Conservation (phyloP, 345 rosid species). For the Garcia nutans region DNA sequence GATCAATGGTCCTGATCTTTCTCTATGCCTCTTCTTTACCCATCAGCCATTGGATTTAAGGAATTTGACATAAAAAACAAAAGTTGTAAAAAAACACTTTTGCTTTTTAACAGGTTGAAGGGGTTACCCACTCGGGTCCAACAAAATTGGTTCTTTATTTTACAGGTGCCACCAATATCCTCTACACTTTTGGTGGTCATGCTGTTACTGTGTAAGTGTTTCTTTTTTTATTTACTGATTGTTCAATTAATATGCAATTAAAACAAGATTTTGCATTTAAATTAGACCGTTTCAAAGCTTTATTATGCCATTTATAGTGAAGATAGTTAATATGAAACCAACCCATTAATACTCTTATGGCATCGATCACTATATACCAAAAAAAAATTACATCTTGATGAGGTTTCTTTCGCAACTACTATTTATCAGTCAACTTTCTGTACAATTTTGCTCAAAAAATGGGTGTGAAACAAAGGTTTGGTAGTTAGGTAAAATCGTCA, state of each 20-base stretch:
- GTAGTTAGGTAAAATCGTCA: background rate
- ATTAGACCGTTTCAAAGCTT: too few relatives aligned
- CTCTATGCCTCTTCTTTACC: background rate
- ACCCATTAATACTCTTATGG: background rate
- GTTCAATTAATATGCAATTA: background rate
- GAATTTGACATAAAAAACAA: background rate
- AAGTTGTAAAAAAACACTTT: background rate
- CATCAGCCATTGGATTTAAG: slow-evolving; percentile 4
- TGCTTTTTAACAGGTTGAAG: slow-evolving; percentile 43
- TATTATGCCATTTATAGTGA: background rate
- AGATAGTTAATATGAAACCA: too few relatives aligned
- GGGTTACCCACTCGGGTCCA: slow-evolving; percentile 66
- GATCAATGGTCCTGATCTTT: slow-evolving; percentile 5
- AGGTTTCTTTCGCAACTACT: too few relatives aligned
- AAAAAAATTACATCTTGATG: too few relatives aligned
- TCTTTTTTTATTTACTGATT: background rate
- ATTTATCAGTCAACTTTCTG: too few relatives aligned
- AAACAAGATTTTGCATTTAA: too few relatives aligned
- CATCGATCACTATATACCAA: too few relatives aligned
- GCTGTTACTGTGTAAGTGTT: slow-evolving; percentile 80
- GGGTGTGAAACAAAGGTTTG: background rate
- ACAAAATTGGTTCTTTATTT: slow-evolving; percentile 61
- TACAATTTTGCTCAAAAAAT: too few relatives aligned
- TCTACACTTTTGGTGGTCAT: slow-evolving; percentile 88
- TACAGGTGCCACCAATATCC: slow-evolving; percentile 87